Evolutionary conservation across 306 rosid genomes (phyloP), one percentile per base, ranked within the genome.

Genomic region (Ochetophila trinervis): DNA sequence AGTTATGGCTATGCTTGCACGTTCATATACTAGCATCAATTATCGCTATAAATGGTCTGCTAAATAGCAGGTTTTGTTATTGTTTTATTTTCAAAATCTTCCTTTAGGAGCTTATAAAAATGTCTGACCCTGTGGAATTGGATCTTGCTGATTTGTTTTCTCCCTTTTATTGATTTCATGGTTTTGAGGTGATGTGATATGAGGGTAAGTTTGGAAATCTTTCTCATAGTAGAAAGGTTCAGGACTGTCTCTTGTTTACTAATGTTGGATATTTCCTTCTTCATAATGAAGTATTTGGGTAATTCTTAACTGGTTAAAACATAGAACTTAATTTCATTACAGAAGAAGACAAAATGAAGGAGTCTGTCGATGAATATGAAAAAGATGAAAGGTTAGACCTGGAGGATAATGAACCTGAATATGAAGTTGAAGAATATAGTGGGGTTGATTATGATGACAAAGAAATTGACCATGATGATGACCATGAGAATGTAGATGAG

Each of bases 331-430:
- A 66, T 81, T 61, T 84, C 51, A 71, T 83, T 82, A 60, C 97
- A 94, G 97, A 87, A 54, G 96, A 90, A 66, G 98, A 87, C 47
- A 96, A 83, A 72, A 85, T 82, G 78, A 94, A 85, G 73, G 96
- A 90, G 53, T 73, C 86, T 5, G 79, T 87, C 22, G 97, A 86
- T 55, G 97, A 88, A 50, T 88, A 81, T 82, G 99, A 82, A 69
- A 94, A 66, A 75, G 96, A 83, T 74, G 99, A 94, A 62, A 85
- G 90, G 62, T 83, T 94, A 58, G 97, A 94, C 67, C 85, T 94
- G 72, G 99, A 94, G 75, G 97, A 90, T 84, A 86, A 92, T 65
- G 97, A 94, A n/a, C 95, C 91, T 17, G 97, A 94, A 71, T 93
- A 85, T 66, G 99, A 93, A 80, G 76, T 84, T 12, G 97, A 93